Base-by-base conservation (phyloP, 768 basidiomycete genomes). In the Lactarius quietus region DNA sequence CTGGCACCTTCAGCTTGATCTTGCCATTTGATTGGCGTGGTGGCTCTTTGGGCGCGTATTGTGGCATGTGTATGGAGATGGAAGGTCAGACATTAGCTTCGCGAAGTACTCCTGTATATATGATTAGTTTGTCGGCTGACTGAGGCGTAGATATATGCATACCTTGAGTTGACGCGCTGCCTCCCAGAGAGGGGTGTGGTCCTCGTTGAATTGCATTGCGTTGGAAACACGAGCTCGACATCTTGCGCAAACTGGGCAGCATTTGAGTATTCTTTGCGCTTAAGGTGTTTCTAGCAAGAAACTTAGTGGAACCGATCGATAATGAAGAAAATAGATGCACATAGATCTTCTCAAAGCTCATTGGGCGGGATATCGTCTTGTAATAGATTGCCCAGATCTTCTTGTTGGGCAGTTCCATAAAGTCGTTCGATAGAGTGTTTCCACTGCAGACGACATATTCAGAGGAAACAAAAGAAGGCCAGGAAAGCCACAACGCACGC, bases 151-250 rank as follows among this genome's bases (percentile, higher is more conserved):
- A 55, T 6, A 39, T 57, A 77, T 82, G 39, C 74, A n/a, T n/a
- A 91, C 92, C 70, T 86, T 80, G 29, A 94, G 82, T 3, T 78
- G 74, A 23, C 81, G 73, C 23, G 92, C 91, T 70, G 92, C 90
- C 70, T 90, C 86, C 87, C 90, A 93, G 33, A 94, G 90, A 62
- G 76, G 82, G 31, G 89, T 92, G 72, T 89, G 86, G 33, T 96
- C 94, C 72, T 85, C 86, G 70, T 98, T 98, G 77, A 95, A 98
- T 63, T 83, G 76, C 74, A 92, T 80, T 12, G 94, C 95, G 73
- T 98, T 98, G 8, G 86, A 83, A 95, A 96, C 29, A 98, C 89
- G 48, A 95, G 82, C 70, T 95, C 92, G 17, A 95, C 89, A 65
- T 98, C 95, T 10, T 84, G 84, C 52, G 89, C 88, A 72, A 95